Evolutionary conservation across 1,139 yeast species (phyloP).

Genomic region (Magnusiomyces fungicola): DNA sequence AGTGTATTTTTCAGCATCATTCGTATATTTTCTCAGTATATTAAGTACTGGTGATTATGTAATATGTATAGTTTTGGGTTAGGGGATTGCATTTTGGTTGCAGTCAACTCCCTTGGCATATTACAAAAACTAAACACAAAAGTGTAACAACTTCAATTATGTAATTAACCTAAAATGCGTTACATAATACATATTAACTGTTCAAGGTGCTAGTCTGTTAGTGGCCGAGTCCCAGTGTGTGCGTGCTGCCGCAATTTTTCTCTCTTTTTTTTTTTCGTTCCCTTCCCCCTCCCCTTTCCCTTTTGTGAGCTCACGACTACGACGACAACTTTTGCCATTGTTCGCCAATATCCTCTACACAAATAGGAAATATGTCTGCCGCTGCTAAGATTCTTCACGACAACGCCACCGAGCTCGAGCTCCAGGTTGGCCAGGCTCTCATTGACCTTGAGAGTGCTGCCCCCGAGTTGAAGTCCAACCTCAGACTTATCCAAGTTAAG

Average conservation of each 20-base stretch:
- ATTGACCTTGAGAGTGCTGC: slow-evolving; percentile 93
- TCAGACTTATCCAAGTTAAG: slow-evolving; percentile 98
- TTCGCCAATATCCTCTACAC: slow-evolving; percentile 7
- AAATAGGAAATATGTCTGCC: slow-evolving; percentile 66
- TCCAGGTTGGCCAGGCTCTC: slow-evolving; percentile 99
- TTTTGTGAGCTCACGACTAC: slow-evolving; percentile 4
- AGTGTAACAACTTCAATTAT: too few relatives aligned
- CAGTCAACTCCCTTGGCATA: too few relatives aligned
- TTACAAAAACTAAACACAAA: too few relatives aligned
- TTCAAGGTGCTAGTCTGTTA: too few relatives aligned
- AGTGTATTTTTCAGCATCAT: too few relatives aligned
- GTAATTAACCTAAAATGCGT: too few relatives aligned
- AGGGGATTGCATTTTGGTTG: too few relatives aligned
- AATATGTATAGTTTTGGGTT: too few relatives aligned
- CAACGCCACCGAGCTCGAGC: slow-evolving; percentile 93
- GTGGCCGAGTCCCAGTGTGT: too few relatives aligned
- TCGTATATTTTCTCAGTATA: too few relatives aligned
- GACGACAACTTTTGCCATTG: slow-evolving; percentile 11
- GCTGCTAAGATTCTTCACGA: slow-evolving; percentile 77
- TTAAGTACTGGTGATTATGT: too few relatives aligned
- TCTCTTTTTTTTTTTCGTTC: slow-evolving; percentile 1
- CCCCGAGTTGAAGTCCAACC: slow-evolving; percentile 92
- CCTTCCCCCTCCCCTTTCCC: slow-evolving; percentile 2
- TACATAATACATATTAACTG: too few relatives aligned
- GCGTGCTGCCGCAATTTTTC: neutral